phyloP scores from a whole-genome alignment of 176 grass and related monocot genomes.

The Eleusine indica region DNA sequence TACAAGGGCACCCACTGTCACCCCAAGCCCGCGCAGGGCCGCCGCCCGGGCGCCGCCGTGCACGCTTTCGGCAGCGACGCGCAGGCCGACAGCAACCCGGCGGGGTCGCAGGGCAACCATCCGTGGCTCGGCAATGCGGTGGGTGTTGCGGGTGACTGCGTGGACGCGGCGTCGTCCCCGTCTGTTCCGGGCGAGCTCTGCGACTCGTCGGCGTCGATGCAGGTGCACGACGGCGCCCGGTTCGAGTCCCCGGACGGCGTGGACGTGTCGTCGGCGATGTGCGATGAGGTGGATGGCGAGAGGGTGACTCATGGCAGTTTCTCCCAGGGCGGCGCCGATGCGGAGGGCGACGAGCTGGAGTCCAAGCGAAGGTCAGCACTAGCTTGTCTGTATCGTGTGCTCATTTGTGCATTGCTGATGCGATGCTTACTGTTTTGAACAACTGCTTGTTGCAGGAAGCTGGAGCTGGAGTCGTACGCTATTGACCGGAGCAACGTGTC shows the following conservation, averaged over 20 bases:
- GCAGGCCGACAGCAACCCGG: conserved; percentile 29
- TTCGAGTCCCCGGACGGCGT: conserved; percentile 46
- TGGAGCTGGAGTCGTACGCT: conserved; percentile 63
- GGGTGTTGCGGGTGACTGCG: conserved; percentile 8
- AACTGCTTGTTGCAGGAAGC: conserved; percentile 51
- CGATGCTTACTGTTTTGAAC: not conserved
- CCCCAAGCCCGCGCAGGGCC: conserved; percentile 46
- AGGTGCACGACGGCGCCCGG: conserved; percentile 28
- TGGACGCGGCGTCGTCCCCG: conserved; percentile 42
- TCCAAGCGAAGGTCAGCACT: conserved; percentile 61
- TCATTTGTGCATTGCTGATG: not conserved
- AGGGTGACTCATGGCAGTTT: conserved; percentile 42
- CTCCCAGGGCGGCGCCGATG: conserved; percentile 27
- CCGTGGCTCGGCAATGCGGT: conserved; percentile 23
- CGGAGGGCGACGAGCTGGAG: conserved; percentile 52
- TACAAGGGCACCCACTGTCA: conserved; percentile 86
- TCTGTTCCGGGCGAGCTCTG: conserved; percentile 50
- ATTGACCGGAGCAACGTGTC: conserved; percentile 55
- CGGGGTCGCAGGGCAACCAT: not conserved
- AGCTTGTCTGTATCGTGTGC: not conserved
- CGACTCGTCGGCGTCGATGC: conserved; percentile 54
- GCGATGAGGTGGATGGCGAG: conserved; percentile 57
- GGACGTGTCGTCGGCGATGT: conserved; percentile 48
- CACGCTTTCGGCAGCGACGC: conserved; percentile 33
- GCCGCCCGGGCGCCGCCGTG: conserved; percentile 27